Base-by-base conservation (phyloP, 2,329 filamentous ascomycete genomes). In the Knoxdaviesia proteae region DNA sequence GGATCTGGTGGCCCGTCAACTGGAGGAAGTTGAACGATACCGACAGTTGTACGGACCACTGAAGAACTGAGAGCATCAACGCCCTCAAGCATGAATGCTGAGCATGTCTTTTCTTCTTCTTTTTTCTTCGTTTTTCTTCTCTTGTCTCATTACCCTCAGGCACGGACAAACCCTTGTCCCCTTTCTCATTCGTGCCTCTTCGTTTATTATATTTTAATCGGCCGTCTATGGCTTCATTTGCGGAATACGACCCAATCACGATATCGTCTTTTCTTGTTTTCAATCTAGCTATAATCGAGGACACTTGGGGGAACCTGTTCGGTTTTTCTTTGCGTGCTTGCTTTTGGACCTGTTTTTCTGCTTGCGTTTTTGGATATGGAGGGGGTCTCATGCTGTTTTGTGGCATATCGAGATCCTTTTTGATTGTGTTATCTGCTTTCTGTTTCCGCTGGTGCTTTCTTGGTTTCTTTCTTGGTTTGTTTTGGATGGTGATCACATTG, bases 21-120 rank as follows among this genome's bases (percentile, higher is more conserved):
- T 84, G 45, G 63, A 65, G 32, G 74, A 86, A 53, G 62, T 86
- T 40, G 65, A 74, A 53, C 60, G 58, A 45, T 78, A 80, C 57
- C 75, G 69, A 53, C 61, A 61, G 32, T 60, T 54, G 41, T 74
- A 63, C 47, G 71, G 71, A 36, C 56, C 60, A 5, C 52, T 74
- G 34, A 8, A 8, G 34, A 11, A 36, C 11, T n/a, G 6, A 38
- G 36, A 38, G 7, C 7, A 11, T 38, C 36, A 7, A 20, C 20
- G 20, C 20, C 20, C 20, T 3, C 2, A 20, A 20, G 3, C 20
- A 20, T 20, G 20, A 20, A 20, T 32, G n/a, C n/a, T 42, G 32
- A 30, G 9, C 33, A 39, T 42, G 36, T 34, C 6, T 29, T 43
- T 31, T 37, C 29, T 44, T 32, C 10, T 38, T n/a, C 9, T 32